A percentile compares a stretch with the other conserved stretches of the same genome.
phyloP scores from a whole-genome alignment of 148 eudicot genomes.

The Rhododendron williamsianum region DNA sequence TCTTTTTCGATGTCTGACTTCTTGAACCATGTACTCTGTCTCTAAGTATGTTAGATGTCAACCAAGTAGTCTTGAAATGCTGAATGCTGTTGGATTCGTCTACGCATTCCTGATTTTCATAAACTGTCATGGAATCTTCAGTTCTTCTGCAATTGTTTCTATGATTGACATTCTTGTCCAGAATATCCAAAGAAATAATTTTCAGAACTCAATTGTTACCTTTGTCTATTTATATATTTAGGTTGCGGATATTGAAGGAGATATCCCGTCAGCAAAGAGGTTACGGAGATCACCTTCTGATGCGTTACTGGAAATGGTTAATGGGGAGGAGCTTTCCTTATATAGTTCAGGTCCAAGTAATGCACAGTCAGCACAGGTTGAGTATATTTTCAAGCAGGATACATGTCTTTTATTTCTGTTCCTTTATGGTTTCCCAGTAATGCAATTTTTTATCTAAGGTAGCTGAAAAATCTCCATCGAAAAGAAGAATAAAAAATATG shows the following conservation, averaged over 20 bases:
- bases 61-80: not conserved
- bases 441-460: not conserved
- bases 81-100: not conserved
- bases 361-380: constrained; percentile 82
- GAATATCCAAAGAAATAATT: not conserved
- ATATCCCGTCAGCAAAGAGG: constrained; percentile 62
- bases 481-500: not conserved
- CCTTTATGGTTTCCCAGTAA: not conserved
- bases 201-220: not conserved
- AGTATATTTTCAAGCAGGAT: not conserved
- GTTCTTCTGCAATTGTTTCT: not conserved
- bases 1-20: not conserved
- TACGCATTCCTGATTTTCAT: not conserved
- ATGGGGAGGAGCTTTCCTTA: constrained; percentile 76
- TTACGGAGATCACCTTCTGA: constrained; percentile 78
- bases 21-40: not conserved
- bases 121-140: not conserved
- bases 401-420: not conserved
- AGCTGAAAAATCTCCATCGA: not conserved
- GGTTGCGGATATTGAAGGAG: constrained; percentile 92
- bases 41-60: not conserved
- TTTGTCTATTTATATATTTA: constrained; percentile 21
- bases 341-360: constrained; percentile 78
- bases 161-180: not conserved
- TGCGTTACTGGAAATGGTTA: constrained; percentile 77